phyloP scores from a whole-genome alignment of 2,329 filamentous ascomycete species.

The Cordyceps farinosa region DNA sequence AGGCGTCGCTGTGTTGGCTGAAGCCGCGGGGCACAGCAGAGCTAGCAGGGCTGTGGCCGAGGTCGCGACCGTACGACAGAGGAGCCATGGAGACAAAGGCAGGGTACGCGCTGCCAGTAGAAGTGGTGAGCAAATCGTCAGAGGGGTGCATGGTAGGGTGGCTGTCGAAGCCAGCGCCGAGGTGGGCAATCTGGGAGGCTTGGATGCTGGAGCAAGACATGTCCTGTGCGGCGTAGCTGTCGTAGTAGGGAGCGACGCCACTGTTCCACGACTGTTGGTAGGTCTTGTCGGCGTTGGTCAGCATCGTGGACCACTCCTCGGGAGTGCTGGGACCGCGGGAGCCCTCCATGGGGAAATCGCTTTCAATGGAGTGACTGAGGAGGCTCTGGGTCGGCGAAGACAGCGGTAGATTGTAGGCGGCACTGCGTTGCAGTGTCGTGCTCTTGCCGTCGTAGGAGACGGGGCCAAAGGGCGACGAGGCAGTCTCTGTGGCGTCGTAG shows the following conservation, averaged over 20 bases:
- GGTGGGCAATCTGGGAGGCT: constrained; percentile 13
- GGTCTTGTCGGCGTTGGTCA: constrained; percentile 25
- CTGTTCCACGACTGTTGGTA: constrained; percentile 15
- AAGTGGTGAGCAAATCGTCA: constrained; percentile 5
- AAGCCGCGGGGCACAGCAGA: constrained; percentile 14
- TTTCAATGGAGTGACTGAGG: constrained; percentile 38
- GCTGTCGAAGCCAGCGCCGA: constrained; percentile 12
- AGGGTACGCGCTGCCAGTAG: constrained; percentile 13
- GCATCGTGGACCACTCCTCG: constrained; percentile 31
- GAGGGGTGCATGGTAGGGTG: constrained; percentile 8
- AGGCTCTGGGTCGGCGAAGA: constrained; percentile 36
- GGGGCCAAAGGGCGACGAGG: constrained; percentile 12
- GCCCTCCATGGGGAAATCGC: constrained; percentile 33
- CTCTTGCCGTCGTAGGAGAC: constrained; percentile 18
- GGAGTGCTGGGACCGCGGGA: constrained; percentile 36
- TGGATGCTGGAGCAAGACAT: constrained; percentile 13
- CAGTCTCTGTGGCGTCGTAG: constrained; percentile 18
- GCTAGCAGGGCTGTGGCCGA: neutral
- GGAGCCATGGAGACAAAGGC: constrained; percentile 15
- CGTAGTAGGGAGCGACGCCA: constrained; percentile 15
- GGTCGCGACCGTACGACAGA: constrained; percentile 9
- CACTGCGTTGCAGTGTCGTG: constrained; percentile 27
- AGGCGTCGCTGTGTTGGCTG: constrained; percentile 14
- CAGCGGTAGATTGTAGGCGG: constrained; percentile 37
- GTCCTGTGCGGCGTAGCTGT: constrained; percentile 14